phyloP scores from a whole-genome alignment of 1,139 yeast genomes.

The Saccharomyces hybrid region DNA sequence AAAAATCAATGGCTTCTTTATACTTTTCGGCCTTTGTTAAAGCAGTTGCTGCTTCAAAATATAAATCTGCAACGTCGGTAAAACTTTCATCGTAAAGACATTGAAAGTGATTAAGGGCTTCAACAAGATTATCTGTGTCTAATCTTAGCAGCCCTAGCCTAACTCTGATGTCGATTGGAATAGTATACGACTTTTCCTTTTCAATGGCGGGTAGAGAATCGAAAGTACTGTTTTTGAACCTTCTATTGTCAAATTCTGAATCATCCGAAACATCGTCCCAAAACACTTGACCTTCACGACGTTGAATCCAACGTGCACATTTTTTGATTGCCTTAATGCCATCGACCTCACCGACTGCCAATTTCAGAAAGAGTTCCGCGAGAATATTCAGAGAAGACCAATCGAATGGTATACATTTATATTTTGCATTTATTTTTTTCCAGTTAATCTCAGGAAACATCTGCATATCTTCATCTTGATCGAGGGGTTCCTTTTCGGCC shows the following conservation, averaged over 20 bases:
- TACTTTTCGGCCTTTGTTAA: slow-evolving; percentile 61
- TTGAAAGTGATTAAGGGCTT: slow-evolving; percentile 65
- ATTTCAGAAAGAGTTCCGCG: slow-evolving; percentile 66
- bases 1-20: slow-evolving; percentile 64
- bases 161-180: slow-evolving; percentile 82
- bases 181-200: slow-evolving; percentile 38
- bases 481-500: slow-evolving; percentile 11
- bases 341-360: slow-evolving; percentile 42
- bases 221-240: slow-evolving; percentile 42
- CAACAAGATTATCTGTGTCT: slow-evolving; percentile 54
- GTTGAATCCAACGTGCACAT: slow-evolving; percentile 78
- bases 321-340: slow-evolving; percentile 61
- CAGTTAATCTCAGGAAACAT: slow-evolving; percentile 23
- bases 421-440: slow-evolving; percentile 26
- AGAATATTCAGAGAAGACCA: slow-evolving; percentile 87
- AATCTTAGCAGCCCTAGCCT: slow-evolving; percentile 71
- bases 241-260: slow-evolving; percentile 70
- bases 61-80: slow-evolving; percentile 63
- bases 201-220: slow-evolving; percentile 35
- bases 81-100: slow-evolving; percentile 50
- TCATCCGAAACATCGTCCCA: slow-evolving; percentile 80
- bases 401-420: slow-evolving; percentile 46
- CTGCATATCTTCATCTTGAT: slow-evolving; percentile 20
- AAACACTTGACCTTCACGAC: slow-evolving; percentile 60
- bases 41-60: slow-evolving; percentile 66